A percentile compares a stretch with the other conserved stretches of the same genome.
Conservation (phyloP, 2,329 filamentous ascomycete genomes). For the Ceratocystis diversiconidia region DNA sequence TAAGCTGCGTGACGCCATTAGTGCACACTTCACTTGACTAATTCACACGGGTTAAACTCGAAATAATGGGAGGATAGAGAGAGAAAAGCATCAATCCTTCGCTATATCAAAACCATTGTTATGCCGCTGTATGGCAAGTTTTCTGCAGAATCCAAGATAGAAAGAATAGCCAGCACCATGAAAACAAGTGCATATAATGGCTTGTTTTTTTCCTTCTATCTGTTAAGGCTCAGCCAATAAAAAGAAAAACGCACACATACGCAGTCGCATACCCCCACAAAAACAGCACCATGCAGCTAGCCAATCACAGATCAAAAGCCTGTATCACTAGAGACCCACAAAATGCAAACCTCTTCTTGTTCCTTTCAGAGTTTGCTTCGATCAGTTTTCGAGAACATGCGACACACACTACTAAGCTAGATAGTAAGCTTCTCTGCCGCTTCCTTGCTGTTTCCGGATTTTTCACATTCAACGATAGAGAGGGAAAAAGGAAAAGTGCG, state of each 20-base stretch:
- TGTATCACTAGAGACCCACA: neutral
- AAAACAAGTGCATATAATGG: too few species aligned
- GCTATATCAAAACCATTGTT: too few species aligned
- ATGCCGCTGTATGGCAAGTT: too few species aligned
- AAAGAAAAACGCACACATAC: neutral
- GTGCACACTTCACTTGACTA: neutral
- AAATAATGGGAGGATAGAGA: too few species aligned
- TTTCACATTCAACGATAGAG: neutral
- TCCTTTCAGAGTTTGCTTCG: conserved; percentile 9
- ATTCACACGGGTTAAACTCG: neutral
- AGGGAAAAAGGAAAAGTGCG: neutral
- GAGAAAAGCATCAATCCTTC: too few species aligned
- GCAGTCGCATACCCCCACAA: neutral
- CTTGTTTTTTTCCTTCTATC: too few species aligned
- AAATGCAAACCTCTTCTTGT: neutral
- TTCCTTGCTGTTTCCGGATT: conserved; percentile 2
- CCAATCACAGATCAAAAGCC: neutral
- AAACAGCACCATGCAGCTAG: neutral
- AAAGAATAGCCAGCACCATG: too few species aligned
- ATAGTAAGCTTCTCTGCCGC: conserved; percentile 2
- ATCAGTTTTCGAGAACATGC: conserved; percentile 11
- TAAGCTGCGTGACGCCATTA: neutral
- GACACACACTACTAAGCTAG: conserved; percentile 4
- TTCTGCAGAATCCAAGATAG: too few species aligned
- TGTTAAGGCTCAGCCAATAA: neutral